Conservation (phyloP, 345 rosid genomes). For the Cardamine chenopodiifolia region DNA sequence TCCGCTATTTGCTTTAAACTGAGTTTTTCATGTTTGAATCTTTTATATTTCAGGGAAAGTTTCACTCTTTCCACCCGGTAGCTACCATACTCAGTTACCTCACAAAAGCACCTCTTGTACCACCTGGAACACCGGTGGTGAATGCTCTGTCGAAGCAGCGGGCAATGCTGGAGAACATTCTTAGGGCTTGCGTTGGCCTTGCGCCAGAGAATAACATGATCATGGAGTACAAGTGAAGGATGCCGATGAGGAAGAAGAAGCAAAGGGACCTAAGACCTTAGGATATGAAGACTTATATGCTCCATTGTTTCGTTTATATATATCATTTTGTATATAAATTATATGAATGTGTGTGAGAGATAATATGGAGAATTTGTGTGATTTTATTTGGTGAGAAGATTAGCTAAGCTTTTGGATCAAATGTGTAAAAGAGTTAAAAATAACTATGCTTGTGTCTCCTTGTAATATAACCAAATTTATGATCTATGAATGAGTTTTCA, state of each 20-base stretch:
- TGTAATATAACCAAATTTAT: constrained; percentile 23
- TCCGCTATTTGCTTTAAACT: not conserved
- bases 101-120: constrained; percentile 90
- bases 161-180: constrained; percentile 95
- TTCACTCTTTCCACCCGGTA: constrained; percentile 96
- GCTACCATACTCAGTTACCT: constrained; percentile 98
- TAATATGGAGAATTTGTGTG: not conserved
- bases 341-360: constrained; percentile 8
- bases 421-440: constrained; percentile 14
- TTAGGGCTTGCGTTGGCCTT: constrained; percentile 92
- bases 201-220: constrained; percentile 99
- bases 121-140: constrained; percentile 95
- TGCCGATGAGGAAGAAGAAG: constrained; percentile 20
- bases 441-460: constrained; percentile 15
- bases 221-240: constrained; percentile 77
- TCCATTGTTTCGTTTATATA: constrained; percentile 11
- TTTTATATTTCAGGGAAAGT: constrained; percentile 64
- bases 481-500: constrained; percentile 23
- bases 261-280: constrained; percentile 23
- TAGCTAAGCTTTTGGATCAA: constrained; percentile 20
- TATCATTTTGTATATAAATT: not conserved
- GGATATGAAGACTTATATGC: constrained; percentile 25
- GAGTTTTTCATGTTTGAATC: constrained; percentile 1
- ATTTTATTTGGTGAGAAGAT: not conserved
- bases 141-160: constrained; percentile 95